These are phyloP conservation scores for Chaetomium sp. DNA, from an alignment of 2,329 filamentous ascomycete species.

Conservation along the genomic window DNA sequence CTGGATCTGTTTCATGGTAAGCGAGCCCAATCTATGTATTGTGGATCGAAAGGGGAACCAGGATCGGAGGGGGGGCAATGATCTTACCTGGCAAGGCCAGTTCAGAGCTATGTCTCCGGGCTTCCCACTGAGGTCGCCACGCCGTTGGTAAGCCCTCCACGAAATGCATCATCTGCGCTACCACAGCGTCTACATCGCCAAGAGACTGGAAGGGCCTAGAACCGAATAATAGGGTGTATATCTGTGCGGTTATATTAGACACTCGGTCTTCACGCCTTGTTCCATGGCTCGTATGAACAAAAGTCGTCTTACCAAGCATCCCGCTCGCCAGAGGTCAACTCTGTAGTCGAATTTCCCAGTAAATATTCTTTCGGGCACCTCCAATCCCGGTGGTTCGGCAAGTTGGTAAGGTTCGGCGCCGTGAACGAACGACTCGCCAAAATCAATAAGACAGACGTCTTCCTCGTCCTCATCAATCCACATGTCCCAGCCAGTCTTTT, in stretches of 20 bases:
- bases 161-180: constrained; percentile 9
- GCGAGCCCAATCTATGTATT: background rate
- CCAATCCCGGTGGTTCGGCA: background rate
- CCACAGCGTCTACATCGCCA: background rate
- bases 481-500: background rate
- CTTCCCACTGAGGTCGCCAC: background rate
- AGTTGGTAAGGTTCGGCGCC: background rate
- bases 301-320: background rate
- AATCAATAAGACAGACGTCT: constrained; percentile 2
- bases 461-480: constrained; percentile 7
- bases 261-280: too few species aligned
- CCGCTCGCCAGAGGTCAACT: constrained; percentile 6
- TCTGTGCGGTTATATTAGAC: background rate
- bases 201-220: background rate
- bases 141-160: constrained; percentile 5
- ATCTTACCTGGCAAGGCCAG: background rate
- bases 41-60: too few species aligned
- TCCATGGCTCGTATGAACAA: background rate
- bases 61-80: background rate
- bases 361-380: constrained; percentile 5
- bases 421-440: constrained; percentile 2
- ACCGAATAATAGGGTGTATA: background rate
- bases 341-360: background rate
- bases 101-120: background rate
- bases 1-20: background rate